A percentile compares a stretch with the other conserved stretches of the same genome.
Conservation (phyloP, 805 yeast genomes). For the Lachancea nothofagi region DNA sequence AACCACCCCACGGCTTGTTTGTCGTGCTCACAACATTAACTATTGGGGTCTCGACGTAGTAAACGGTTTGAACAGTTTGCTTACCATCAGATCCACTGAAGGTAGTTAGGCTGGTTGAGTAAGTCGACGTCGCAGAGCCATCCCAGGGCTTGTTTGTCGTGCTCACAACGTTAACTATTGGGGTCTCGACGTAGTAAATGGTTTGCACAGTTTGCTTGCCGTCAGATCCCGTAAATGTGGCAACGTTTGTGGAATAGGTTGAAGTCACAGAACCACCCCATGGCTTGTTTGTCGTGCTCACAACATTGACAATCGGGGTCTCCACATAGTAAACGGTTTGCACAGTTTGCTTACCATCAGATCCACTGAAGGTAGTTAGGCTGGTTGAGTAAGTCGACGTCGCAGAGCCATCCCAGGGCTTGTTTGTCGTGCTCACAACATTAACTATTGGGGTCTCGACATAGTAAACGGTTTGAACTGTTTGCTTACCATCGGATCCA, state of each 20-base stretch:
- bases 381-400: slow-evolving; percentile 11
- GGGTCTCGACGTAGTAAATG: slow-evolving; percentile 14
- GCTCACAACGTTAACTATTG: slow-evolving; percentile 5
- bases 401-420: slow-evolving; percentile 6
- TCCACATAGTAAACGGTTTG: slow-evolving; percentile 14
- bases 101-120: slow-evolving; percentile 3
- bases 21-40: slow-evolving; percentile 11
- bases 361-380: slow-evolving; percentile 10
- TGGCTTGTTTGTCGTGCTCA: slow-evolving; percentile 9
- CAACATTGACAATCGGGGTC: slow-evolving; percentile 9
- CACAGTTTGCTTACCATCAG: slow-evolving; percentile 12
- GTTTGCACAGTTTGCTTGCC: slow-evolving; percentile 12
- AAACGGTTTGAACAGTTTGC: background rate
- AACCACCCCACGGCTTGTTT: slow-evolving; percentile 5
- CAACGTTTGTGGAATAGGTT: slow-evolving; percentile 11
- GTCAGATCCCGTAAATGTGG: slow-evolving; percentile 10
- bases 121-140: slow-evolving; percentile 10
- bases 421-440: background rate
- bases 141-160: slow-evolving; percentile 8
- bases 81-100: slow-evolving; percentile 5
- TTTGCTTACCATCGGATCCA: slow-evolving; percentile 12
- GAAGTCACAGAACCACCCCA: slow-evolving; percentile 16
- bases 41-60: slow-evolving; percentile 7
- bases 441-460: slow-evolving; percentile 13
- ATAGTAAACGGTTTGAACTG: slow-evolving; percentile 13